phyloP scores from a whole-genome alignment of 73 alveolate genomes.

The Paramecium sexaurelia region DNA sequence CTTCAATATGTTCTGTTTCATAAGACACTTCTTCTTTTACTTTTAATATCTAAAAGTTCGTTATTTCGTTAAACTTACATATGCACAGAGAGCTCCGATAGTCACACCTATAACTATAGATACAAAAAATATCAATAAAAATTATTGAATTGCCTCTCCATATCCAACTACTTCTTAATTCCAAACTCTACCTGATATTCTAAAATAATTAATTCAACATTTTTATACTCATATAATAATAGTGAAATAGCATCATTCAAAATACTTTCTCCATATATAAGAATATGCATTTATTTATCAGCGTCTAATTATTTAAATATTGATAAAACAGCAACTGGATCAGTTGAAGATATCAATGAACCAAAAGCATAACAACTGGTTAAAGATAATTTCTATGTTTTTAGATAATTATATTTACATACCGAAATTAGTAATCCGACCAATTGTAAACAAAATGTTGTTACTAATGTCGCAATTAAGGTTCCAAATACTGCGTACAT shows the following conservation, averaged over 20 bases:
- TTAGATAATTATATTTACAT: background rate
- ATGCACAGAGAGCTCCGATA: slow-evolving; percentile 57
- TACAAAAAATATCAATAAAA: slow-evolving; percentile 32
- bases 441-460: slow-evolving; percentile 52
- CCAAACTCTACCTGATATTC: background rate
- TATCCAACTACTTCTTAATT: background rate
- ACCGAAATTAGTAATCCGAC: slow-evolving; percentile 16
- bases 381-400: slow-evolving; percentile 62
- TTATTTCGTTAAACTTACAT: background rate
- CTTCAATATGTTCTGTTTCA: slow-evolving; percentile 70
- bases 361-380: slow-evolving; percentile 83
- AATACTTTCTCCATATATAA: slow-evolving; percentile 90
- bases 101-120: slow-evolving; percentile 47
- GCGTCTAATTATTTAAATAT: slow-evolving; percentile 78
- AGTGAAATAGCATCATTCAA: slow-evolving; percentile 89
- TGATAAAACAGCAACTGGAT: slow-evolving; percentile 90
- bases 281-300: slow-evolving; percentile 73
- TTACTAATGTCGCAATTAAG: slow-evolving; percentile 73
- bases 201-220: background rate
- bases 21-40: slow-evolving; percentile 32
- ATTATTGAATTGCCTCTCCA: slow-evolving; percentile 19
- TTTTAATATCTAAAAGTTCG: slow-evolving; percentile 13
- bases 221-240: slow-evolving; percentile 37
- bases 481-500: slow-evolving; percentile 88
- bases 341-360: slow-evolving; percentile 87